Percentiles rank a stretch among this genome's conserved stretches.
phyloP scores from a whole-genome alignment of 352 stramenopile species.

The Globisporangium takayamanum region DNA sequence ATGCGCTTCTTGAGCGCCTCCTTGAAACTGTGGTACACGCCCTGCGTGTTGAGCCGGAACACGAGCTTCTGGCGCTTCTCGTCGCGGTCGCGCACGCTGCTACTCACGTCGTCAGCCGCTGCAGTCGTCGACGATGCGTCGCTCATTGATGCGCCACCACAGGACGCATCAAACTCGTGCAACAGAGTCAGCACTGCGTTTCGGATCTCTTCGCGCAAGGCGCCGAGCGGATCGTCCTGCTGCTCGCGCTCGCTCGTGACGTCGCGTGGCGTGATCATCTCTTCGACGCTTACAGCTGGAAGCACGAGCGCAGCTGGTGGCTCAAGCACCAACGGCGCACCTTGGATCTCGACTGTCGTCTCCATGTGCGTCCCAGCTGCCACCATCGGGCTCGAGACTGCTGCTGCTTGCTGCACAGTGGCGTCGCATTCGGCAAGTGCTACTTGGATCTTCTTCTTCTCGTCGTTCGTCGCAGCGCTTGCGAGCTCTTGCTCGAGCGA shows the following conservation, averaged over 20 bases:
- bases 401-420: slow-evolving; percentile 16
- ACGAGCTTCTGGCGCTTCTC: slow-evolving; percentile 71
- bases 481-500: slow-evolving; percentile 55
- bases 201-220: slow-evolving; percentile 59
- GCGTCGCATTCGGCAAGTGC: slow-evolving; percentile 61
- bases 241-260: slow-evolving; percentile 41
- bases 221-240: slow-evolving; percentile 27
- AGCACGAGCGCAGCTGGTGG: slow-evolving; percentile 22
- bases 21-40: slow-evolving; percentile 77
- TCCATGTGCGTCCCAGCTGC: slow-evolving; percentile 25
- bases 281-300: slow-evolving; percentile 28
- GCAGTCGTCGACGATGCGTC: too few species aligned
- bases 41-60: slow-evolving; percentile 71
- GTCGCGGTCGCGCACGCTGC: slow-evolving; percentile 21
- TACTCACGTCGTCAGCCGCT: neutral
- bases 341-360: slow-evolving; percentile 23
- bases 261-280: slow-evolving; percentile 48
- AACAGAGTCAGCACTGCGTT: slow-evolving; percentile 45
- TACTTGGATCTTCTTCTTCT: slow-evolving; percentile 70
- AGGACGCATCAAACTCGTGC: slow-evolving; percentile 51
- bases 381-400: slow-evolving; percentile 20
- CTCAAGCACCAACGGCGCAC: slow-evolving; percentile 29
- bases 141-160: neutral
- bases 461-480: slow-evolving; percentile 40
- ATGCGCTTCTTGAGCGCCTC: slow-evolving; percentile 79